Evolutionary conservation across 768 basidiomycete species (phyloP).

Genomic region (Tricholoma sp.): DNA sequence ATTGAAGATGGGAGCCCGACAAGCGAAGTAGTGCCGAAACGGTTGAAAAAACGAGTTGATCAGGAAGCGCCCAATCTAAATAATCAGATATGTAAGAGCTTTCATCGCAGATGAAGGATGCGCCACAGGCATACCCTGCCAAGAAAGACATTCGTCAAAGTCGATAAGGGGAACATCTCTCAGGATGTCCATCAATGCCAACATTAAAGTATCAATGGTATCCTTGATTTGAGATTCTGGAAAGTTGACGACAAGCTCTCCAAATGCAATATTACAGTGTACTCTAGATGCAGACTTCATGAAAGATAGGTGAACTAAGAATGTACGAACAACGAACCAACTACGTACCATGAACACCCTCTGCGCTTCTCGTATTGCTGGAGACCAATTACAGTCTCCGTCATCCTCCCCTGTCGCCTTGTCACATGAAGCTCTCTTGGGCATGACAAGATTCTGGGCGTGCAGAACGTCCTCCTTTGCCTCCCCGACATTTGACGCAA

Average conservation of each 20-base stretch:
- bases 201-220: conserved; percentile 50
- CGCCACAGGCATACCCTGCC: conserved; percentile 55
- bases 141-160: conserved; percentile 74
- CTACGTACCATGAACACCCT: conserved; percentile 38
- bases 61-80: conserved; percentile 83
- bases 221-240: conserved; percentile 45
- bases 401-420: conserved; percentile 21
- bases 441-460: conserved; percentile 54
- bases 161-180: conserved; percentile 69
- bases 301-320: background rate
- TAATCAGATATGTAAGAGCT: conserved; percentile 4
- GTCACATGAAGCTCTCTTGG: conserved; percentile 35
- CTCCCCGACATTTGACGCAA: conserved; percentile 54
- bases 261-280: conserved; percentile 82
- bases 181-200: conserved; percentile 62
- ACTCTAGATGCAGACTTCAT: conserved; percentile 62
- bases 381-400: background rate
- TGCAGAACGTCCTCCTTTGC: conserved; percentile 40
- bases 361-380: conserved; percentile 22
- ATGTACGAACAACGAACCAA: conserved; percentile 1
- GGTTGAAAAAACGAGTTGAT: conserved; percentile 78
- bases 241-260: conserved; percentile 67
- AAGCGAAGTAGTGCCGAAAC: conserved; percentile 71
- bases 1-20: conserved; percentile 46
- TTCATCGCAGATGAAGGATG: background rate